phyloP scores from a whole-genome alignment of 1,284 basidiomycete species.

The Termitomyces sp. region DNA sequence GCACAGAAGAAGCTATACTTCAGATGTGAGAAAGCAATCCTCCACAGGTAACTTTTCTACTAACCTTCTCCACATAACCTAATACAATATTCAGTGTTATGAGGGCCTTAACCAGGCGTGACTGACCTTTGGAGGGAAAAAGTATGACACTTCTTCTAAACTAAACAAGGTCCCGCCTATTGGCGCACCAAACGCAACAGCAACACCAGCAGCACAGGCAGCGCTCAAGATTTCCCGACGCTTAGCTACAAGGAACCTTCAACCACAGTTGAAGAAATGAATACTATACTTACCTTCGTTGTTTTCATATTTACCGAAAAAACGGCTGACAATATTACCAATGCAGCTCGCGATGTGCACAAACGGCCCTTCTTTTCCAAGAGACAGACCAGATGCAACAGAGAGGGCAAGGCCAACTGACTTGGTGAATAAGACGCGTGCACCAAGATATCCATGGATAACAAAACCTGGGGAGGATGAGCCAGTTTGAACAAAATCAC shows the following conservation, averaged over 20 bases:
- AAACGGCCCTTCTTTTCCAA: constrained; percentile 95
- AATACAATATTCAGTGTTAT: constrained; percentile 1
- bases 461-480: constrained; percentile 71
- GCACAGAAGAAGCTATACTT: constrained; percentile 83
- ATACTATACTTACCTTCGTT: constrained; percentile 67
- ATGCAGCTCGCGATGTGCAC: constrained; percentile 95
- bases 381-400: constrained; percentile 84
- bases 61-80: constrained; percentile 82
- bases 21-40: neutral
- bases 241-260: constrained; percentile 53
- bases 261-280: neutral
- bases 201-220: constrained; percentile 89
- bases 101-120: constrained; percentile 1
- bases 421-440: constrained; percentile 88
- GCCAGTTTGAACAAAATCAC: neutral
- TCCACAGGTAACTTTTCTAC: constrained; percentile 4
- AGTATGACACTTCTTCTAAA: constrained; percentile 92
- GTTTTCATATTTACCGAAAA: constrained; percentile 84
- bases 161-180: constrained; percentile 93
- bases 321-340: constrained; percentile 90
- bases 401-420: constrained; percentile 84
- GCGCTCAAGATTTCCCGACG: constrained; percentile 89
- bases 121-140: constrained; percentile 83
- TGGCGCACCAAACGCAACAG: constrained; percentile 88
- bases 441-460: constrained; percentile 95